These are phyloP conservation scores for Cladosporium sp. DNA, from an alignment of 2,329 filamentous ascomycete species.

Conservation along the genomic window DNA sequence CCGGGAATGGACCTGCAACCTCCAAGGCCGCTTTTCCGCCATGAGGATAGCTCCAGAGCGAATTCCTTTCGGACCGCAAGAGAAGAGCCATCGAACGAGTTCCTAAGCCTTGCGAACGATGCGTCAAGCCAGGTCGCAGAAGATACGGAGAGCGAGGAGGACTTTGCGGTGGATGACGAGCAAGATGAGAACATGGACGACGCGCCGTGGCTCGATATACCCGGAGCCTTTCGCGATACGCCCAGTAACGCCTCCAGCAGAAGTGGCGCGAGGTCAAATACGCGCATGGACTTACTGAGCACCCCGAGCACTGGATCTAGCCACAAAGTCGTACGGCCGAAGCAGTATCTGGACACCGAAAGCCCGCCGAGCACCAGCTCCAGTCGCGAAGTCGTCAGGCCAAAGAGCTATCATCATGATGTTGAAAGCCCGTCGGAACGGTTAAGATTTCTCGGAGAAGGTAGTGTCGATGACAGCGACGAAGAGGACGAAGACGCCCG, in stretches of 20 bases:
- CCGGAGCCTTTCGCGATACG: conserved; percentile 7
- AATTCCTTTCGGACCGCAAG: conserved; percentile 12
- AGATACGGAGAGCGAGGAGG: background rate
- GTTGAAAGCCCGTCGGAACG: conserved; percentile 5
- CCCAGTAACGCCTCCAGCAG: conserved; percentile 1
- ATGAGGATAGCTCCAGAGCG: conserved; percentile 5
- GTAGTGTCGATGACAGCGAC: background rate
- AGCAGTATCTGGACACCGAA: conserved; percentile 8
- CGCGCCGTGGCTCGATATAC: conserved; percentile 7
- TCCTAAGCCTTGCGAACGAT: background rate
- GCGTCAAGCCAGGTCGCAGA: conserved; percentile 2
- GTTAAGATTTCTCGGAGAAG: background rate
- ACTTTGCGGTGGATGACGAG: background rate
- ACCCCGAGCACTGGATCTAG: conserved; percentile 5
- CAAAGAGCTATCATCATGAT: conserved; percentile 2
- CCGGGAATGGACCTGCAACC: conserved; percentile 8
- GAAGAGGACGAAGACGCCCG: background rate
- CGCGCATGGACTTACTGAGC: background rate
- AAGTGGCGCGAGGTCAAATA: background rate
- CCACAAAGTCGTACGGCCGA: conserved; percentile 4
- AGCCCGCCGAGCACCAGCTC: conserved; percentile 9
- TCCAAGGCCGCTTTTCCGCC: conserved; percentile 8
- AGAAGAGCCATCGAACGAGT: conserved; percentile 11
- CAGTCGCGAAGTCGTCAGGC: conserved; percentile 1
- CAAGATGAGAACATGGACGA: background rate